Percentiles rank a stretch among this genome's conserved stretches.
Conservation (phyloP, 805 yeast species). For the Maudiozyma bulderi region DNA sequence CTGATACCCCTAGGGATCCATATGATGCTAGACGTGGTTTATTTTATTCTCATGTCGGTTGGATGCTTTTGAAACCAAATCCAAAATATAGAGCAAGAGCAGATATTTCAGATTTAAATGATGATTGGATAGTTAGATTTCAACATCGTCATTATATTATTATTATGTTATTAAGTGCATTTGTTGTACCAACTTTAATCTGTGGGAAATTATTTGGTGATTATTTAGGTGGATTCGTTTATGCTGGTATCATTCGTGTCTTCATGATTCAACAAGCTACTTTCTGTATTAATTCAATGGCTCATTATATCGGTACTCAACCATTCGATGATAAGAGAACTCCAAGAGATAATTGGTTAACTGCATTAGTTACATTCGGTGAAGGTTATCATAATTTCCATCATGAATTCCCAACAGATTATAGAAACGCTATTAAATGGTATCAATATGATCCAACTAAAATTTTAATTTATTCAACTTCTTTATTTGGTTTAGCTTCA, state of each 20-base stretch:
- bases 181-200: slow-evolving; percentile 50
- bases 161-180: slow-evolving; percentile 52
- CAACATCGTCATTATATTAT: slow-evolving; percentile 71
- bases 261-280: slow-evolving; percentile 74
- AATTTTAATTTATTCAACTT: slow-evolving; percentile 45
- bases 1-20: slow-evolving; percentile 76
- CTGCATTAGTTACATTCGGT: slow-evolving; percentile 78
- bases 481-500: slow-evolving; percentile 60
- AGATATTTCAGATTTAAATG: slow-evolving; percentile 67
- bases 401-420: slow-evolving; percentile 83
- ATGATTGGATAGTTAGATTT: slow-evolving; percentile 69
- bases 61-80: slow-evolving; percentile 76
- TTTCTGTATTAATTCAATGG: slow-evolving; percentile 76
- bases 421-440: slow-evolving; percentile 82
- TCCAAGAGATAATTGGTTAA: slow-evolving; percentile 72
- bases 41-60: slow-evolving; percentile 78
- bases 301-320: slow-evolving; percentile 79
- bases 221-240: slow-evolving; percentile 63
- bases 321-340: slow-evolving; percentile 84
- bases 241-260: slow-evolving; percentile 65
- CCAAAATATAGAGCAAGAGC: slow-evolving; percentile 77
- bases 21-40: slow-evolving; percentile 78
- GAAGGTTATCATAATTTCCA: slow-evolving; percentile 89
- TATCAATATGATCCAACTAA: slow-evolving; percentile 84
- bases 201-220: slow-evolving; percentile 52